phyloP scores from a whole-genome alignment of 345 rosid species.

The Schrenkiella parvula region DNA sequence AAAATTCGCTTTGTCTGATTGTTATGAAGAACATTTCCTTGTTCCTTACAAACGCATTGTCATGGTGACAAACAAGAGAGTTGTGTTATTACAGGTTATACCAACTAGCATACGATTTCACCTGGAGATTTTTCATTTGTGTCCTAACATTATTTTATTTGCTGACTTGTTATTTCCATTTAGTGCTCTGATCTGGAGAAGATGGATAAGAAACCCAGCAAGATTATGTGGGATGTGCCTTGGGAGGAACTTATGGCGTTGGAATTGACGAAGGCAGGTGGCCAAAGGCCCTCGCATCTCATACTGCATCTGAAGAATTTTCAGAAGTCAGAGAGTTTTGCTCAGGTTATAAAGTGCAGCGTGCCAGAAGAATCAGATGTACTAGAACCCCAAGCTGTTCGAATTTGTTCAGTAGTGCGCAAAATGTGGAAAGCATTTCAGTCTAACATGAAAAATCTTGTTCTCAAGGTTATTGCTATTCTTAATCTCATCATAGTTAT shows the following conservation, averaged over 20 bases:
- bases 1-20: conserved; percentile 83
- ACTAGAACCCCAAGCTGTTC: conserved; percentile 72
- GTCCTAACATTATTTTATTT: neutral
- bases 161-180: conserved; percentile 26
- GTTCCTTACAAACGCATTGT: conserved; percentile 77
- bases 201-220: conserved; percentile 88
- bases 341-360: conserved; percentile 75
- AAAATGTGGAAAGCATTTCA: conserved; percentile 86
- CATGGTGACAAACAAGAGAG: conserved; percentile 74
- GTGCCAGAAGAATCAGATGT: conserved; percentile 53
- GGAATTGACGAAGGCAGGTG: conserved; percentile 92
- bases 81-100: conserved; percentile 83
- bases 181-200: conserved; percentile 72
- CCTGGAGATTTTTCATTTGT: neutral
- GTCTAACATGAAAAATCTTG: conserved; percentile 51
- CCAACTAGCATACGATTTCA: conserved; percentile 1
- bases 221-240: conserved; percentile 95
- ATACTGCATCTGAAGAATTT: conserved; percentile 85
- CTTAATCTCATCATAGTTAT: neutral
- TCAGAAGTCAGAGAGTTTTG: conserved; percentile 82
- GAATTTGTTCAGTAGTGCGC: conserved; percentile 71
- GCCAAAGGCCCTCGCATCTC: conserved; percentile 71
- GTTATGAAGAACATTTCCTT: conserved; percentile 78
- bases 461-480: conserved; percentile 55
- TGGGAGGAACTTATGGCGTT: conserved; percentile 95